Evolutionary conservation across 2,329 filamentous ascomycete species (phyloP).

Genomic region (Hortaea sp.): DNA sequence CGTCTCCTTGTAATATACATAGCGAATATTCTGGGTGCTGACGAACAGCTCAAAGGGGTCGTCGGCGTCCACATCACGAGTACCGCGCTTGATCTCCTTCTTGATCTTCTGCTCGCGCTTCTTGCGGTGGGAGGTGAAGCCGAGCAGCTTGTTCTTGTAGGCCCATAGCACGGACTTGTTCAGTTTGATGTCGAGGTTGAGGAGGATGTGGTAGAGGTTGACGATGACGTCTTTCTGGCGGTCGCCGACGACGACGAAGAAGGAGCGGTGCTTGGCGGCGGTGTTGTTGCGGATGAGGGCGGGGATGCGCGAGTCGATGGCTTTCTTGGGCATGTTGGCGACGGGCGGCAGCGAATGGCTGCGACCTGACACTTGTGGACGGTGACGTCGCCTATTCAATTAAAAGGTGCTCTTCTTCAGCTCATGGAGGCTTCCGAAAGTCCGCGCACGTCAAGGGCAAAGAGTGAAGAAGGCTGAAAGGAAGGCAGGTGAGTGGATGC

Average conservation of each 20-base stretch:
- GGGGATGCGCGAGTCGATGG: slow-evolving; percentile 71
- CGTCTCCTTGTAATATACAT: slow-evolving; percentile 99
- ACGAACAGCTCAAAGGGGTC: slow-evolving; percentile 97
- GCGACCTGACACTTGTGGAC: neutral
- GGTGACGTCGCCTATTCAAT: neutral
- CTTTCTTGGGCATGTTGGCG: slow-evolving; percentile 48
- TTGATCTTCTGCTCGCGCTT: slow-evolving; percentile 98
- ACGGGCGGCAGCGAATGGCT: neutral
- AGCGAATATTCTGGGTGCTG: slow-evolving; percentile 91
- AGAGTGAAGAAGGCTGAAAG: too few relatives aligned
- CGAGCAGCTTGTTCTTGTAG: slow-evolving; percentile 94
- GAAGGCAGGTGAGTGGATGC: too few relatives aligned
- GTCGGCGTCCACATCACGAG: slow-evolving; percentile 81
- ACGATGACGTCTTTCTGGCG: slow-evolving; percentile 94
- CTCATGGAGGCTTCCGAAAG: too few relatives aligned
- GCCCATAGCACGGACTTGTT: slow-evolving; percentile 97
- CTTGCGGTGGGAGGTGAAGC: slow-evolving; percentile 91
- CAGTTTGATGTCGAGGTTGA: slow-evolving; percentile 79
- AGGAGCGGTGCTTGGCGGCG: slow-evolving; percentile 93
- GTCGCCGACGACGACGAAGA: slow-evolving; percentile 95
- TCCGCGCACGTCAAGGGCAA: too few relatives aligned
- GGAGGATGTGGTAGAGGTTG: slow-evolving; percentile 86
- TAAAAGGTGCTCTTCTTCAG: too few relatives aligned
- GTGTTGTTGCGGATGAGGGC: slow-evolving; percentile 85
- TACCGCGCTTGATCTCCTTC: slow-evolving; percentile 92